A percentile compares a stretch with the other conserved stretches of the same genome.
Evolutionary conservation across 140 eudicot species (phyloP).

Genomic region (Bidens hawaiensis): DNA sequence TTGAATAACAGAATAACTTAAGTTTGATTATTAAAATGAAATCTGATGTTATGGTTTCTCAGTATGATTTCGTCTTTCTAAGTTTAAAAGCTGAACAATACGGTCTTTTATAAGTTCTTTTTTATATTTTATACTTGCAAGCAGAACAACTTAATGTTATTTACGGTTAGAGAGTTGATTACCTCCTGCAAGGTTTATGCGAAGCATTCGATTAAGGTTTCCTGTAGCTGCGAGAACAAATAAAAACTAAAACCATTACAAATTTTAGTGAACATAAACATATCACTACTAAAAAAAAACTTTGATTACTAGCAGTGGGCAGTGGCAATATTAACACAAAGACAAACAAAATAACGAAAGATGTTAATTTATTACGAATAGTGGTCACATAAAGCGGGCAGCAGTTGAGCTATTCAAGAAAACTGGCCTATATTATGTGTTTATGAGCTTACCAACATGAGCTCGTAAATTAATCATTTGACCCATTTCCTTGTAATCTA

Average conservation of each 20-base stretch:
- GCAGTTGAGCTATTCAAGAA: constrained; percentile 1
- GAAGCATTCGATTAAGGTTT: constrained; percentile 34
- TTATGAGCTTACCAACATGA: background rate
- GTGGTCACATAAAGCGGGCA: background rate
- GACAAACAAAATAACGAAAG: background rate
- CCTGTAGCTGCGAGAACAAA: constrained; percentile 42
- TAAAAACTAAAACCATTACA: background rate
- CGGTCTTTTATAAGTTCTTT: too few relatives aligned
- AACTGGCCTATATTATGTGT: background rate
- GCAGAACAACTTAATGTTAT: too few relatives aligned
- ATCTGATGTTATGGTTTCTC: too few relatives aligned
- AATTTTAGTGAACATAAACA: constrained; percentile 2
- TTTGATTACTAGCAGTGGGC: background rate
- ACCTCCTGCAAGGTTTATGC: constrained; percentile 53
- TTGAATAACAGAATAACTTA: too few relatives aligned
- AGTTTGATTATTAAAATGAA: too few relatives aligned
- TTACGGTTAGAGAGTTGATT: constrained; percentile 9
- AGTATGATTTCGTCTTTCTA: too few relatives aligned
- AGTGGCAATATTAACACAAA: background rate
- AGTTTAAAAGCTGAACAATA: too few relatives aligned
- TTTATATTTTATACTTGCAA: too few relatives aligned
- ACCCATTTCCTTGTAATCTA: background rate
- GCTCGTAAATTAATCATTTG: background rate
- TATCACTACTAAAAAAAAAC: background rate
- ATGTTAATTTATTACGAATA: background rate